Evolutionary conservation across 2,329 filamentous ascomycete genomes (phyloP).

Genomic region (Ramichloridium luteum): DNA sequence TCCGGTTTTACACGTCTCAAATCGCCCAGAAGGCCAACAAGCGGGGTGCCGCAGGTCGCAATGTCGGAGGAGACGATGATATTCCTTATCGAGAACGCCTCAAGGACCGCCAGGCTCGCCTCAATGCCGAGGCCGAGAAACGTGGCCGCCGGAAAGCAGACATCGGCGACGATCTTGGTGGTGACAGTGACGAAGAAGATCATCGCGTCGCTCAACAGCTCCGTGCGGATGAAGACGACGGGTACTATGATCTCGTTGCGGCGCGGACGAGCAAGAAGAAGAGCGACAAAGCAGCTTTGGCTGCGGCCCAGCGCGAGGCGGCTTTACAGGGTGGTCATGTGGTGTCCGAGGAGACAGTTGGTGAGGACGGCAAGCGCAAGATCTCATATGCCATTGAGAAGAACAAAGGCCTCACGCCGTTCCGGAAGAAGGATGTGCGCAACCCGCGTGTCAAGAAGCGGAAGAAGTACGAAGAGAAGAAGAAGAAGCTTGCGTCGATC

Average conservation of each 20-base stretch:
- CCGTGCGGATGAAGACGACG: slow-evolving; percentile 41
- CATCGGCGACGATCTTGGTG: slow-evolving; percentile 55
- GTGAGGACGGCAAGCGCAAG: slow-evolving; percentile 76
- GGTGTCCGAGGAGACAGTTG: slow-evolving; percentile 56
- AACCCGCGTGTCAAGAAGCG: slow-evolving; percentile 98
- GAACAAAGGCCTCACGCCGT: slow-evolving; percentile 88
- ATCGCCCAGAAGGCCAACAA: slow-evolving; percentile 91
- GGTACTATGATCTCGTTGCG: slow-evolving; percentile 85
- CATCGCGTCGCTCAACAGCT: slow-evolving; percentile 41
- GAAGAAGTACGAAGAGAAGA: slow-evolving; percentile 89
- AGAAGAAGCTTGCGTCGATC: slow-evolving; percentile 89
- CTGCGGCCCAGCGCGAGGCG: slow-evolving; percentile 43
- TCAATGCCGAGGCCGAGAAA: slow-evolving; percentile 79
- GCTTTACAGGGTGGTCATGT: slow-evolving; percentile 48
- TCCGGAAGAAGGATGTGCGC: slow-evolving; percentile 82
- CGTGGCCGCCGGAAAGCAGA: slow-evolving; percentile 55
- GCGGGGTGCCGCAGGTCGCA: slow-evolving; percentile 58
- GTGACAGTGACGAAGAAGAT: slow-evolving; percentile 56
- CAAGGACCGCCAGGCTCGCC: slow-evolving; percentile 69
- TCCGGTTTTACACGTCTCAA: slow-evolving; percentile 97
- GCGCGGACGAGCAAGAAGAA: slow-evolving; percentile 53
- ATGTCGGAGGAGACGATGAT: slow-evolving; percentile 68
- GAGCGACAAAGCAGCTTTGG: slow-evolving; percentile 59
- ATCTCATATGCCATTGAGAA: slow-evolving; percentile 92
- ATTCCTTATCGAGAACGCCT: slow-evolving; percentile 82